Base-by-base conservation (phyloP, 2,329 filamentous ascomycete genomes). In the Kalmusia sp. region DNA sequence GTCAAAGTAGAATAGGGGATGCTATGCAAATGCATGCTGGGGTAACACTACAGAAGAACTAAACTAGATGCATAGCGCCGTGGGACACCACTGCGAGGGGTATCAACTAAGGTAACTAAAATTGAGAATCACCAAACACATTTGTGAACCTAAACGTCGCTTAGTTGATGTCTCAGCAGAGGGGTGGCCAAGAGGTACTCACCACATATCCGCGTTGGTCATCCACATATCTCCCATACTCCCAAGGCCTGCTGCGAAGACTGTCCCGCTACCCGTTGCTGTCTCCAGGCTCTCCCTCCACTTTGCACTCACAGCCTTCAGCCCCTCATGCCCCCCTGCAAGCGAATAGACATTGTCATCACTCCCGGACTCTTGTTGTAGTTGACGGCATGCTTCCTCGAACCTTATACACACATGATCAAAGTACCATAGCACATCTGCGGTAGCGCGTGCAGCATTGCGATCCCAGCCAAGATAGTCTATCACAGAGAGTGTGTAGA, bases 391-490 rank as follows among this genome's bases (percentile, higher is more conserved):
- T 11, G 49, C 52, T 27, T 28, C 15, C 17, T 50, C 41, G 19
- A 54, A 40, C 28, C 30, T 49, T 6, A 19, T 8, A 9, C 21
- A 21, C 2, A 33, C 37, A 25, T 44, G 43, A 14, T 59, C 44
- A 17, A 59, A 35, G 49, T 58, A 62, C 21, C 21, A 30, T 2
- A 62, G 11, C 19, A 55, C 51, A 25, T 59, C 56, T 15, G 41
- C 49, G 4, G 45, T 55, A 4, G 41, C 25, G n/a, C 57, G 45
- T n/a, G 51, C 50, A 14, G 49, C n/a, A 15, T 22, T 17, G 14
- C 57, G 52, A 46, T 62, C 59, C 59, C 59, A 62, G 4, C 50
- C 49, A 2, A 43, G 47, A 19, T 45, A 34, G 3, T 62, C 50
- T 6, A 59, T n/a, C 9, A 50, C 19, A 31, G 54, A 51, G 21